A percentile compares a stretch with the other conserved stretches of the same genome.
Conservation (phyloP, 176 grass and related monocot species). For the Zea mays region DNA sequence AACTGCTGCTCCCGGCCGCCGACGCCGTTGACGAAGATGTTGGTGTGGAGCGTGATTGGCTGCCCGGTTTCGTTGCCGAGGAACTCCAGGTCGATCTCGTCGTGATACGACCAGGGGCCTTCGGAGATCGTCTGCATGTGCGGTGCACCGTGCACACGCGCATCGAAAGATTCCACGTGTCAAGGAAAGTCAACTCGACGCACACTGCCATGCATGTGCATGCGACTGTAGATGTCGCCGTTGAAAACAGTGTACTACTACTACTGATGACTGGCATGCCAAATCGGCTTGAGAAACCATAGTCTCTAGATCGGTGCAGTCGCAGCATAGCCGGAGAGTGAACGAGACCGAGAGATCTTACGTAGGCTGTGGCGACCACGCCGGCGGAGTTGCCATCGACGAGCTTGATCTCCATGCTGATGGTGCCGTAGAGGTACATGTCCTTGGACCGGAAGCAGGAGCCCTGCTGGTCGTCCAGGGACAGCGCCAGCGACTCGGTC, state of each 20-base stretch:
- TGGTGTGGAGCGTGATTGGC: constrained; percentile 79
- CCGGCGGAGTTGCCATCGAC: constrained; percentile 71
- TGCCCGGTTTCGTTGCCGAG: constrained; percentile 56
- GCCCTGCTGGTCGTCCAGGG: constrained; percentile 36
- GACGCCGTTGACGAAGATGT: constrained; percentile 60
- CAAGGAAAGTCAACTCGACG: constrained; percentile 25
- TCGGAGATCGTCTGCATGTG: constrained; percentile 47
- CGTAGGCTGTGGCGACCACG: constrained; percentile 64
- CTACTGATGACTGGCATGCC: no score
- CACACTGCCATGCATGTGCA: no score
- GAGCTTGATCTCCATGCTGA: constrained; percentile 70
- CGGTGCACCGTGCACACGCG: no score
- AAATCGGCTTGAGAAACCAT: no score
- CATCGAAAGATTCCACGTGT: constrained; percentile 29
- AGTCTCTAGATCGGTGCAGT: no score
- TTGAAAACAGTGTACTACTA: no score
- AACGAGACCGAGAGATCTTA: constrained; percentile 33
- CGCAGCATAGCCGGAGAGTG: no score
- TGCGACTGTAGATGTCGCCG: no score
- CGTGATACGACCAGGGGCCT: constrained; percentile 46
- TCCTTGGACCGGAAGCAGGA: constrained; percentile 54
- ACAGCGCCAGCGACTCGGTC: constrained; percentile 32
- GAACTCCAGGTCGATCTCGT: constrained; percentile 87
- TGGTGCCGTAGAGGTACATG: constrained; percentile 46
- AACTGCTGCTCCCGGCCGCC: constrained; percentile 71